Evolutionary conservation across 2,329 filamentous ascomycete species (phyloP).

Genomic region (Neurospora sp.): DNA sequence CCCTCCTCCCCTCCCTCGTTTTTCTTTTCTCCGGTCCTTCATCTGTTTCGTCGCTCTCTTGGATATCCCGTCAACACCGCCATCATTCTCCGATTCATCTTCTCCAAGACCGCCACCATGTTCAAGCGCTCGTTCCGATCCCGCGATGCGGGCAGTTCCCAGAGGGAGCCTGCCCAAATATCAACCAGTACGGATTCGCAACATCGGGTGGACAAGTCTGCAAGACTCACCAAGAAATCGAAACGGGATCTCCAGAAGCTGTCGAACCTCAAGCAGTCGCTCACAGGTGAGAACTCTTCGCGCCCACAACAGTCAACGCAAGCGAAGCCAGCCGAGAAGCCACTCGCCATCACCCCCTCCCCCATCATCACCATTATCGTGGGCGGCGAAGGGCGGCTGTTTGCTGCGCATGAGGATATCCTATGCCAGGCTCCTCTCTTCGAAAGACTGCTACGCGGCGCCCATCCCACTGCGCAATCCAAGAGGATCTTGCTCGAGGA

Average conservation of each 20-base stretch:
- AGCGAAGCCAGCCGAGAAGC: conserved; percentile 20
- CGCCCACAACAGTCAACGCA: conserved; percentile 27
- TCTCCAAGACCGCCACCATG: conserved; percentile 50
- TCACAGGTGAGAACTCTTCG: conserved; percentile 39
- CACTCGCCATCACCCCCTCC: conserved; percentile 32
- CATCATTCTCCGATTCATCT: conserved; percentile 16
- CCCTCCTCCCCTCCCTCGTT: conserved; percentile 25
- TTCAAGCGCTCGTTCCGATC: conserved; percentile 87
- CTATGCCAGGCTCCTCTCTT: conserved; percentile 82
- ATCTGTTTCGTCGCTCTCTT: conserved; percentile 47
- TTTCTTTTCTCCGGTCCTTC: conserved; percentile 27
- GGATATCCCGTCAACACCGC: conserved; percentile 17
- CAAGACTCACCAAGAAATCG: conserved; percentile 64
- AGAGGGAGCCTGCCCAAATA: conserved; percentile 18
- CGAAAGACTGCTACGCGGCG: conserved; percentile 58
- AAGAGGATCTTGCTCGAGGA: conserved; percentile 65
- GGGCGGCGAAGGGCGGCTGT: conserved; percentile 76
- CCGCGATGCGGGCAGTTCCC: conserved; percentile 44
- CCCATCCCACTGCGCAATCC: conserved; percentile 66
- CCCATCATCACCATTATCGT: conserved; percentile 83
- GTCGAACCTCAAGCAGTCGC: conserved; percentile 76
- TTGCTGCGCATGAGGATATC: conserved; percentile 91
- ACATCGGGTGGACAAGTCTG: conserved; percentile 73
- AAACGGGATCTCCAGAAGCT: conserved; percentile 67
- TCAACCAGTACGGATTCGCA: conserved; percentile 24